Conservation (phyloP, 2,329 filamentous ascomycete species). For the Ilyonectria sp. region DNA sequence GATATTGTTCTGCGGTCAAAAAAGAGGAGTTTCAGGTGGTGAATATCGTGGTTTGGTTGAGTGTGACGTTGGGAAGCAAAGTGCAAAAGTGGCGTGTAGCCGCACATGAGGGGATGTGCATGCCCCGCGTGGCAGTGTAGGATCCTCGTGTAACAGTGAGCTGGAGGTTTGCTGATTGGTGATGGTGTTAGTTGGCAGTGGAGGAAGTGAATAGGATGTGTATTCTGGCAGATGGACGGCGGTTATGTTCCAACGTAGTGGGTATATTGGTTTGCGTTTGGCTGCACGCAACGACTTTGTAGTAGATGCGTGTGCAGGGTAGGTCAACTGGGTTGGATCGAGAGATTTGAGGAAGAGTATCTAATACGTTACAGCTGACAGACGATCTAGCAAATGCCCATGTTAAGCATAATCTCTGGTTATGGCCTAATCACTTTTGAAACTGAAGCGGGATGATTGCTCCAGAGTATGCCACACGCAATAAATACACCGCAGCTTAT, state of each 20-base stretch:
- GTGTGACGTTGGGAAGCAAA: slow-evolving; percentile 2
- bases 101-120: slow-evolving; percentile 1
- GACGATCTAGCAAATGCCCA: no score
- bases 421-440: no score
- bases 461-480: no score
- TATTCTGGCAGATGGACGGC: neutral
- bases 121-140: slow-evolving; percentile 12
- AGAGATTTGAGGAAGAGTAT: no score
- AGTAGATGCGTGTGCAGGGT: neutral
- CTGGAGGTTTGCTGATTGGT: slow-evolving; percentile 12
- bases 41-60: neutral
- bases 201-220: neutral
- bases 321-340: neutral
- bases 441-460: no score
- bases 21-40: neutral
- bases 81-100: slow-evolving; percentile 17
- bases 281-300: no score
- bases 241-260: neutral
- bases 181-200: neutral
- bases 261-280: neutral
- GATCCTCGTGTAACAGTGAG: neutral
- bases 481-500: neutral
- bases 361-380: no score
- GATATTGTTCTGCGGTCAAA: slow-evolving; percentile 1
- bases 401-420: no score